Evolutionary conservation across 495 filamentous ascomycete species (phyloP).

Genomic region (Neurospora sp.): DNA sequence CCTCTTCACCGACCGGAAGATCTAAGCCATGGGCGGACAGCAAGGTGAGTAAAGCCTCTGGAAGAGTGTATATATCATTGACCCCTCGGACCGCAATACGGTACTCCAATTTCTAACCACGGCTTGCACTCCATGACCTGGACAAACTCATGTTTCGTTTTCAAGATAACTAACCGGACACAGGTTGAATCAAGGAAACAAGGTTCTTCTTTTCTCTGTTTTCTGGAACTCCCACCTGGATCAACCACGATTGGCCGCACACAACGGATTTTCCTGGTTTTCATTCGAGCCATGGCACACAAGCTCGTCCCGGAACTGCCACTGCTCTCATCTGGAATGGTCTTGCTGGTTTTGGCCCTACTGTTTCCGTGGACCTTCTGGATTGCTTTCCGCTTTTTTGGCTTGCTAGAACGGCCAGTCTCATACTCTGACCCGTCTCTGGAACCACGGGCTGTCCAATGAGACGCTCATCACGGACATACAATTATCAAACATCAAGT

Average conservation of each 20-base stretch:
- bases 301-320: neutral
- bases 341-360: neutral
- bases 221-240: neutral
- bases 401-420: neutral
- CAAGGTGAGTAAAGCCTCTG: conserved; percentile 36
- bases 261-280: neutral
- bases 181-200: conserved; percentile 7
- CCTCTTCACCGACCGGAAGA: conserved; percentile 19
- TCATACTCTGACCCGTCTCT: neutral
- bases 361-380: neutral
- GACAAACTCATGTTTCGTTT: neutral
- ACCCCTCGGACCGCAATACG: conserved; percentile 22
- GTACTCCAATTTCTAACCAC: conserved; percentile 14
- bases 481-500: neutral
- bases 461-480: neutral
- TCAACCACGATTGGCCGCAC: neutral
- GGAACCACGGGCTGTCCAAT: neutral
- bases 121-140: conserved; percentile 1
- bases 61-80: conserved; percentile 36
- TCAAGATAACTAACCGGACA: conserved; percentile 16
- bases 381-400: neutral
- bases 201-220: neutral
- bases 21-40: conserved; percentile 32
- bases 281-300: neutral
- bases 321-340: neutral